Evolutionary conservation across 108 stramenopile genomes (phyloP).

Genomic region (Pseudonitzschia multistriata): DNA sequence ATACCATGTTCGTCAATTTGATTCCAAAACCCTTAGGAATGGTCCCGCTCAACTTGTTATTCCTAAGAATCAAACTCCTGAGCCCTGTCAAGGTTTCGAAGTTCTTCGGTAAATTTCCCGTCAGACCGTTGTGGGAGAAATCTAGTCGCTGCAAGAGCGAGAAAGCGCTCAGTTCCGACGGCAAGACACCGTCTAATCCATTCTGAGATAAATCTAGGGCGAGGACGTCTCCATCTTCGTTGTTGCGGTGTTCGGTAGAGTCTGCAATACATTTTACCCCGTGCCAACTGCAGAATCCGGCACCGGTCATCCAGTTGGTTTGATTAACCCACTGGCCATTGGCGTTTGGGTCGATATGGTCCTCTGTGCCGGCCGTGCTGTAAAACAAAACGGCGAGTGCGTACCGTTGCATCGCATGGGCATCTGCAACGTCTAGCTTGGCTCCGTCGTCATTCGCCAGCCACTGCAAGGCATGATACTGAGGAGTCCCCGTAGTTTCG

Average conservation of each 20-base stretch:
- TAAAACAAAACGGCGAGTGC: conserved; percentile 50
- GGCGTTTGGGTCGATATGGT: conserved; percentile 10
- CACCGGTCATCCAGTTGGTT: conserved; percentile 38
- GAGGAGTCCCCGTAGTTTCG: conserved; percentile 24
- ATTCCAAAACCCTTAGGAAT: conserved; percentile 33
- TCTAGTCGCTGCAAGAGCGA: conserved; percentile 9
- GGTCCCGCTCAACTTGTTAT: conserved; percentile 26
- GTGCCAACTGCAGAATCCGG: conserved; percentile 45
- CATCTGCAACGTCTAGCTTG: conserved; percentile 13
- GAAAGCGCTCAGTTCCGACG: conserved; percentile 37
- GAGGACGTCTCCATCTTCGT: conserved; percentile 5
- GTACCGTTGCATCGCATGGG: conserved; percentile 39
- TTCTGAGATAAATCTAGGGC: conserved; percentile 22
- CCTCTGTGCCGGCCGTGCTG: background rate
- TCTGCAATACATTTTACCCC: conserved; percentile 37
- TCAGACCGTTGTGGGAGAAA: conserved; percentile 26
- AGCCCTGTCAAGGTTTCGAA: conserved; percentile 16
- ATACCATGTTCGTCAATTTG: conserved; percentile 22
- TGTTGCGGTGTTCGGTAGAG: background rate
- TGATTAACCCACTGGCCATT: conserved; percentile 31
- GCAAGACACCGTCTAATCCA: conserved; percentile 26
- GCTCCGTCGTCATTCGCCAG: conserved; percentile 38
- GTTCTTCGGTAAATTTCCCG: conserved; percentile 27
- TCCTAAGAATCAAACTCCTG: conserved; percentile 7
- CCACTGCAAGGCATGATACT: conserved; percentile 43